These are phyloP conservation scores for Trichoderma sp. DNA, from an alignment of 2,329 filamentous ascomycete species.

Conservation along the genomic window DNA sequence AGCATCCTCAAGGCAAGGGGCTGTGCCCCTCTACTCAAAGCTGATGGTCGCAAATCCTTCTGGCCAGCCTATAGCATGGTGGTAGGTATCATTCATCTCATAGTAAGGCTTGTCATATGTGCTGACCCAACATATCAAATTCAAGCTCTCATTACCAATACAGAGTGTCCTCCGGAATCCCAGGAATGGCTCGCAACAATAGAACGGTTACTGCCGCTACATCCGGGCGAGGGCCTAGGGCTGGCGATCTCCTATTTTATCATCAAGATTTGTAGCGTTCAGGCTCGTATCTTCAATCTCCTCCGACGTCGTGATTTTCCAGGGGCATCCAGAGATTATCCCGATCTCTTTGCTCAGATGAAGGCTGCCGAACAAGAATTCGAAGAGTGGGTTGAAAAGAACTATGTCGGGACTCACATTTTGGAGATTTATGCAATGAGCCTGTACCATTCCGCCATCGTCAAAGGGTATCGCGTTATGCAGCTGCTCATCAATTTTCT, in stretches of 20 bases:
- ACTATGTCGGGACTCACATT: constrained; percentile 16
- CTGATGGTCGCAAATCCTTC: constrained; percentile 35
- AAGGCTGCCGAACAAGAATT: constrained; percentile 31
- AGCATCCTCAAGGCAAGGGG: constrained; percentile 42
- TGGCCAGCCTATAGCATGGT: constrained; percentile 44
- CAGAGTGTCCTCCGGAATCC: constrained; percentile 39
- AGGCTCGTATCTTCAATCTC: constrained; percentile 32
- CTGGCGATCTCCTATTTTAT: constrained; percentile 35
- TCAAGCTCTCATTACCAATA: constrained; percentile 36
- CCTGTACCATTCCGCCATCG: constrained; percentile 35
- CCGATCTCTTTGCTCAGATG: constrained; percentile 30
- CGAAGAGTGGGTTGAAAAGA: constrained; percentile 23
- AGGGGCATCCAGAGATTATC: constrained; percentile 33
- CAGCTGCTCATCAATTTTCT: constrained; percentile 39
- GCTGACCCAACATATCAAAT: constrained; percentile 35
- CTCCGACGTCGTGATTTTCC: constrained; percentile 32
- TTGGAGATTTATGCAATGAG: constrained; percentile 37
- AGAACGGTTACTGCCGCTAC: constrained; percentile 27
- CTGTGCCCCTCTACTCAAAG: constrained; percentile 28
- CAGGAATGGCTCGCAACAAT: constrained; percentile 39
- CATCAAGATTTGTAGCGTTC: constrained; percentile 31
- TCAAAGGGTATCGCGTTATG: constrained; percentile 40
- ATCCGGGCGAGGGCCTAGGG: constrained; percentile 31
- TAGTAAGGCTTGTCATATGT: background rate
- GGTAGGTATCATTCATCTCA: constrained; percentile 31